Base-by-base conservation (phyloP, 192 early-diverging fungal genomes). In the Backusella psychrophila region DNA sequence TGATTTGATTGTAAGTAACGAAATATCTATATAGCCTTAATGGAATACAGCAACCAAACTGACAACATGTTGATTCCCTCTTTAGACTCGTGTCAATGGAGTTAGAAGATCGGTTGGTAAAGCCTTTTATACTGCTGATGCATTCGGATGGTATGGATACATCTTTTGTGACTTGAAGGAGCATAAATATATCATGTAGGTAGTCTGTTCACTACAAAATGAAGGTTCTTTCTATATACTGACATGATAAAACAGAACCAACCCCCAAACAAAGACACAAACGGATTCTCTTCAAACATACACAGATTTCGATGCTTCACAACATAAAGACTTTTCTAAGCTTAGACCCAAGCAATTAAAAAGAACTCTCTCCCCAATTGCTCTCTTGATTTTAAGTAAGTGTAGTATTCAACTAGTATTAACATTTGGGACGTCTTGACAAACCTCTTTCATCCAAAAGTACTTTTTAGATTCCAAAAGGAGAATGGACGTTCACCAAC, bases 131-230 rank as follows among this genome's bases (percentile, higher is more conserved):
- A 83, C 84, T 14, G 89, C 92, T 29, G 90, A 86, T 70, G 81
- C 89, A 0, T 88, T 88, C 73, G 97, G 96, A 8, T 84, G 92
- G 49, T 87, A 87, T 73, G 96, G 96, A 12, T 98, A 90, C 81
- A 90, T 95, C n/a, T 97, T 97, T 79, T 89, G 89, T 75, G 96
- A 98, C 83, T 79, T 96, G 35, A 79, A 68, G 1, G 66, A 86
- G 6, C 92, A 96, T 77, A 73, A 84, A 6, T 96, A 85, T 78
- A 76, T 82, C 29, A 80, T 82, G 89, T 89, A 86, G 79, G 84
- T 39, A 39, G 38, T 3, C 11, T 1, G 12, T 39, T 12, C 38
- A 39, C 38, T 39, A 39, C 11, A 39, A 39, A 39, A 39, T 39
- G 38, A 33, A 33, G 33, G 3, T 3, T 39, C 9, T 39, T 39